Base-by-base conservation (phyloP, 2,329 filamentous ascomycete genomes). In the Alternaria triticina region DNA sequence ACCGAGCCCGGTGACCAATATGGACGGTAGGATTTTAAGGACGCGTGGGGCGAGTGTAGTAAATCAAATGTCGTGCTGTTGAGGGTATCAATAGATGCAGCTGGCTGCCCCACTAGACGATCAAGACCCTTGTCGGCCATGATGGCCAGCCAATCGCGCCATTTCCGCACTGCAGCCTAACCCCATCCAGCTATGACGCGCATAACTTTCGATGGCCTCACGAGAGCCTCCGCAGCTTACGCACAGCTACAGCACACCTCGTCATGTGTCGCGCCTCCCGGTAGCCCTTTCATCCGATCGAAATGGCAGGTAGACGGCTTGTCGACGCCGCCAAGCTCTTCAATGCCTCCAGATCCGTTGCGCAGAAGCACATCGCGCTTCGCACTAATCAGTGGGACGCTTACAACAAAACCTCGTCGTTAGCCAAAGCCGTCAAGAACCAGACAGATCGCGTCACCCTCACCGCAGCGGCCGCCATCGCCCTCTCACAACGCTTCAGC, bases 371-470 rank as follows among this genome's bases (percentile, higher is more conserved):
- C 74, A 78, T 88, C 60, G 82, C 81, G 45, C 83, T 90, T 52
- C 87, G 88, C 22, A 82, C 84, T 57, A 84, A 85, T 58, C 89
- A 91, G 76, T 81, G 90, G 70, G 86, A 90, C 74, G 78, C 88
- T 51, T 91, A 87, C 77, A 88, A 82, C 54, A 84, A 86, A 68
- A 91, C 90, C 0, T 91, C 90, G 3, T 87, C 86, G 28, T 77
- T 92, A 51, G 87, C 88, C 27, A 89, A 87, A 74, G 86, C 86
- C 13, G 82, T 90, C 59, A 88, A 88, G 75, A 83, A 76, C 55
- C 88, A 90, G 78, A 87, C 86, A 2, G 87, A 90, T 65, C 84
- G 86, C 59, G 78, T 90, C 54, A 88, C 88, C 2, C 80, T 89
- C 54, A 90, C 88, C 17, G 84, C 85, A 40, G 84, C 86, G 69